Evolutionary conservation across 768 basidiomycete species (phyloP).

Genomic region (Leccinum rimulosum): DNA sequence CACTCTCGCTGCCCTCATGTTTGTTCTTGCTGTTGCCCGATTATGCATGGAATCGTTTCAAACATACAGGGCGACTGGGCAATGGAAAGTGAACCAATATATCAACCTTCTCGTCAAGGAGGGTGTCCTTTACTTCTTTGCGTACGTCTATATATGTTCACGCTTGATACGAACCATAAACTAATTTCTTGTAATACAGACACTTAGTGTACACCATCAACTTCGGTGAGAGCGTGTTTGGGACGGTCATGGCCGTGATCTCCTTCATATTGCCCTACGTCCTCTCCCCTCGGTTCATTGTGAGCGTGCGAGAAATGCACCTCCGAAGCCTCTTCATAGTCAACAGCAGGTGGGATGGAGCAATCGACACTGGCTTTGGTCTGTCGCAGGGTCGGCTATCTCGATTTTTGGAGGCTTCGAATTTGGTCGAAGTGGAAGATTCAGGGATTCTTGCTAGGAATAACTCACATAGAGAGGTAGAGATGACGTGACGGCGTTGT

Average conservation of each 20-base stretch:
- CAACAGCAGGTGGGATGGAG: background rate
- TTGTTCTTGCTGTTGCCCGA: no score
- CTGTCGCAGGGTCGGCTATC: background rate
- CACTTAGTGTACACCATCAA: conserved; percentile 11
- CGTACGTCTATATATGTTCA: conserved; percentile 8
- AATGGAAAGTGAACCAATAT: no score
- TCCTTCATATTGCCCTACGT: background rate
- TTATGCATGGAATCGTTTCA: no score
- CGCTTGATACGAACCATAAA: background rate
- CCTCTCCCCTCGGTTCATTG: conserved; percentile 19
- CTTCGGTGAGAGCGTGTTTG: background rate
- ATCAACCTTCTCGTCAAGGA: conserved; percentile 14
- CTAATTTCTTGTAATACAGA: conserved; percentile 1
- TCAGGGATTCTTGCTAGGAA: no score
- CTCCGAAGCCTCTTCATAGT: background rate
- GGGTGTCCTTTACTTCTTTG: conserved; percentile 17
- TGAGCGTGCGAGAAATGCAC: conserved; percentile 15
- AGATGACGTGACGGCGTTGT: no score
- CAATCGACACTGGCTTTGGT: conserved; percentile 18
- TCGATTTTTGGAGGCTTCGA: background rate
- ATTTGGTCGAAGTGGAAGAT: background rate
- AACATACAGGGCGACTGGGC: no score
- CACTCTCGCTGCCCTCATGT: no score
- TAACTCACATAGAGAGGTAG: no score
- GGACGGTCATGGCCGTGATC: background rate